phyloP scores from a whole-genome alignment of 1,139 yeast species.

The Geotrichum phurueaensis region DNA sequence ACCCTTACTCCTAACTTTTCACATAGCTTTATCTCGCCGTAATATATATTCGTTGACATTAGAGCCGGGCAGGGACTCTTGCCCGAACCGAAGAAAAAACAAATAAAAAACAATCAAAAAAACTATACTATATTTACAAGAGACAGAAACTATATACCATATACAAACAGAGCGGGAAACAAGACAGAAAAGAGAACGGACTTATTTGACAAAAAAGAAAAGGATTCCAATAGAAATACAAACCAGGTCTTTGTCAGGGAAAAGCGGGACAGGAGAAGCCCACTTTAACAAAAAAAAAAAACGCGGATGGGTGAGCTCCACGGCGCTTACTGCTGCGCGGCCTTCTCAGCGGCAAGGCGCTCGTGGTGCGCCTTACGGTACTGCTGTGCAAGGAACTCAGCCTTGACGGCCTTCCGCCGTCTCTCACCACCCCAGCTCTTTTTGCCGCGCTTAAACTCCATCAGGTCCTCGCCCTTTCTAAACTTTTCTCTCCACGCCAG shows the following conservation, averaged over 20 bases:
- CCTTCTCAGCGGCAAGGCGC: constrained; percentile 8
- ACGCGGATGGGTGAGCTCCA: background rate
- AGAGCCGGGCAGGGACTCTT: background rate
- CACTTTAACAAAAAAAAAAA: background rate
- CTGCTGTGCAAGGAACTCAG: constrained; percentile 53
- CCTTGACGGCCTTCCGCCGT: constrained; percentile 61
- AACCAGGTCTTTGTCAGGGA: background rate
- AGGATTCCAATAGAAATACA: background rate
- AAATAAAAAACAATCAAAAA: background rate
- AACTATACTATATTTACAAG: background rate
- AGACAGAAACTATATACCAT: background rate
- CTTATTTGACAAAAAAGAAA: background rate
- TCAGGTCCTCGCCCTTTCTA: constrained; percentile 53
- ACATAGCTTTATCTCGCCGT: background rate
- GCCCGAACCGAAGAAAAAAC: background rate
- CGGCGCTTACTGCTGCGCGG: background rate
- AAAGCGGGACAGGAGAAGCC: background rate
- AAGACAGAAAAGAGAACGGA: background rate
- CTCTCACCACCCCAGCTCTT: constrained; percentile 89
- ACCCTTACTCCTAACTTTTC: background rate
- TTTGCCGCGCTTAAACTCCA: constrained; percentile 57
- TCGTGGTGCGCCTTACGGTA: constrained; percentile 12
- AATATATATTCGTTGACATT: background rate
- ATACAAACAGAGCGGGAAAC: background rate
- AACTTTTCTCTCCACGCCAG: constrained; percentile 42